Conservation (phyloP, 805 yeast genomes). For the Hanseniaspora nectarophila region DNA sequence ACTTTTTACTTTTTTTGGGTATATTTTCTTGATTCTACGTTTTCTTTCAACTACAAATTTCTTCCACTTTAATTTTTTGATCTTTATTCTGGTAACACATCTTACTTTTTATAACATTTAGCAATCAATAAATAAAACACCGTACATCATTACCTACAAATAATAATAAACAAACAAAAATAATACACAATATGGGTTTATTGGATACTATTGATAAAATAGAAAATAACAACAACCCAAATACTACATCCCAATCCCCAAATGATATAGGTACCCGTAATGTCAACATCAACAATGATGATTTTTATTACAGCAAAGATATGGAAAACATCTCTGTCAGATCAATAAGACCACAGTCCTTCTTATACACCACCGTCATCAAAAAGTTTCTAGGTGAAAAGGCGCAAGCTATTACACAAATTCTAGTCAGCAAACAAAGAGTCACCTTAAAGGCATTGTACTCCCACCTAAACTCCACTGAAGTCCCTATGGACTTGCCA, state of each 20-base stretch:
- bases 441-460: slow-evolving; percentile 32
- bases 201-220: slow-evolving; percentile 6
- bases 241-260: not conserved
- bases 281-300: slow-evolving; percentile 10
- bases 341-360: slow-evolving; percentile 52
- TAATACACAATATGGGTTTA: not conserved
- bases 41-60: too few species aligned
- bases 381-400: slow-evolving; percentile 56
- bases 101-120: too few species aligned
- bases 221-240: not conserved
- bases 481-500: slow-evolving; percentile 31
- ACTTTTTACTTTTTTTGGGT: not conserved
- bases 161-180: not conserved
- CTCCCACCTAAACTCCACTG: not conserved
- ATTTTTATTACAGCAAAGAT: slow-evolving; percentile 13
- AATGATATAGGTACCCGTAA: slow-evolving; percentile 3
- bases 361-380: slow-evolving; percentile 42
- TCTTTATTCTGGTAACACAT: too few species aligned
- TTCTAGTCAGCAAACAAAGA: slow-evolving; percentile 57
- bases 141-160: too few species aligned
- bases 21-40: not conserved
- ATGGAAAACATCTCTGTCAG: slow-evolving; percentile 21
- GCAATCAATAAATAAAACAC: not conserved
- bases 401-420: slow-evolving; percentile 51
- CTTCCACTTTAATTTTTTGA: too few species aligned